Conservation (phyloP, 2,329 filamentous ascomycete genomes). For the Paracamarosporium sp. region DNA sequence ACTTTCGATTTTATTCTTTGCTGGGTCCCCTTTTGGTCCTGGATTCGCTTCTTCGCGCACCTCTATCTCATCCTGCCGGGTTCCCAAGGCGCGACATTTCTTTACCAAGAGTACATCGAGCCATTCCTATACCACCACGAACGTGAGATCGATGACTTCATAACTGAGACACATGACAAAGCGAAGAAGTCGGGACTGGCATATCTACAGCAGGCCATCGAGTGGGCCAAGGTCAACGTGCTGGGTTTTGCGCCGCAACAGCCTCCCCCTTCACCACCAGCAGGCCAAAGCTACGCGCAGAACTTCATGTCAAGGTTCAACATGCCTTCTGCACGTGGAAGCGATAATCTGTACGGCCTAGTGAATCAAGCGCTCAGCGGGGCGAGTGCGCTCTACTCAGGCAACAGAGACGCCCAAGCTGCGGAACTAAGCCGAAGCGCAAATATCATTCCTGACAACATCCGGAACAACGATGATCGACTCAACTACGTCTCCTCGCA, state of each 20-base stretch:
- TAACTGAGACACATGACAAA: slow-evolving; percentile 79
- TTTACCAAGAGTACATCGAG: slow-evolving; percentile 86
- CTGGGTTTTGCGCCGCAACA: slow-evolving; percentile 75
- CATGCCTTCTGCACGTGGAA: slow-evolving; percentile 73
- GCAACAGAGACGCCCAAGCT: slow-evolving; percentile 50
- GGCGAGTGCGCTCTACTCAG: slow-evolving; percentile 57
- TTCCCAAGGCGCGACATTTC: slow-evolving; percentile 86
- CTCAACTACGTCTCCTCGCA: slow-evolving; percentile 79
- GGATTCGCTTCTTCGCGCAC: slow-evolving; percentile 84
- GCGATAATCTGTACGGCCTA: slow-evolving; percentile 77
- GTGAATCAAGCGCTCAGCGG: slow-evolving; percentile 76
- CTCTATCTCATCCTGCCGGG: slow-evolving; percentile 97
- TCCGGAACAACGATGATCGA: slow-evolving; percentile 70
- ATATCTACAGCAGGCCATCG: slow-evolving; percentile 54
- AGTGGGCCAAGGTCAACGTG: slow-evolving; percentile 73
- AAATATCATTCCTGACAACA: slow-evolving; percentile 72
- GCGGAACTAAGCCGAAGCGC: slow-evolving; percentile 64
- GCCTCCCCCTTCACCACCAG: slow-evolving; percentile 53
- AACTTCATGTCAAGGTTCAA: slow-evolving; percentile 84
- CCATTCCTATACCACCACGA: slow-evolving; percentile 91
- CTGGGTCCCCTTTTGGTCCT: slow-evolving; percentile 95
- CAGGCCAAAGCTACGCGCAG: slow-evolving; percentile 72
- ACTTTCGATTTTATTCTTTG: slow-evolving; percentile 86
- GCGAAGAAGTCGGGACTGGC: slow-evolving; percentile 77
- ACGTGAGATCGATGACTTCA: slow-evolving; percentile 86